Conservation (phyloP, 176 grass and related monocot genomes). For the Elymus sibiricus region DNA sequence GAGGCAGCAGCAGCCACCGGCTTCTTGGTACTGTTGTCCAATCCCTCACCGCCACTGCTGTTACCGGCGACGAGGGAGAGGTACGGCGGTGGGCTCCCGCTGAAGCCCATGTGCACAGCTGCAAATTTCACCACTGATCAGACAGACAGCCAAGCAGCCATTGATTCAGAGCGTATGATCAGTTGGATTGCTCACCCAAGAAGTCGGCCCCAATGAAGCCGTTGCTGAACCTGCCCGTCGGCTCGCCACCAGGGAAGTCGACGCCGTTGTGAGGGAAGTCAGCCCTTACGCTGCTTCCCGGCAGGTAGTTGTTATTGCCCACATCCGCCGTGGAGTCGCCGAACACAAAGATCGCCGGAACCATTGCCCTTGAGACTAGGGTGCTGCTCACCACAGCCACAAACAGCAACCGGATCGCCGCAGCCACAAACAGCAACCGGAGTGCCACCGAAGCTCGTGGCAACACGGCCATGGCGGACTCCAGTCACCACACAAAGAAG, state of each 20-base stretch:
- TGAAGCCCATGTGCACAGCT: conserved; percentile 58
- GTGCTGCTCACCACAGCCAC: not conserved
- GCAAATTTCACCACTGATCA: not conserved
- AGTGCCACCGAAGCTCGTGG: not conserved
- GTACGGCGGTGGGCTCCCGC: conserved; percentile 58
- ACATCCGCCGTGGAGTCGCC: conserved; percentile 74
- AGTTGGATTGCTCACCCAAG: conserved; percentile 32
- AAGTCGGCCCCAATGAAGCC: conserved; percentile 59
- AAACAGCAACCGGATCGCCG: not conserved
- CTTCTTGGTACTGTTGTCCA: not conserved
- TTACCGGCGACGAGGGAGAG: conserved; percentile 30
- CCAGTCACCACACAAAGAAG: too few relatives aligned
- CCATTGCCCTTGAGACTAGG: not conserved
- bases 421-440: conserved; percentile 1
- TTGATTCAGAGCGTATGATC: not conserved
- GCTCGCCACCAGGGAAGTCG: conserved; percentile 53
- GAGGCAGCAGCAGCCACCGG: conserved; percentile 13
- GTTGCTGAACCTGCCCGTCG: conserved; percentile 81
- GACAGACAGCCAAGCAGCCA: not conserved
- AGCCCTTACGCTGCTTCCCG: conserved; percentile 27
- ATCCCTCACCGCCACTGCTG: not conserved
- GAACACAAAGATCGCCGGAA: conserved; percentile 68
- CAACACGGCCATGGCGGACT: conserved; percentile 15
- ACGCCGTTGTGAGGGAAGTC: conserved; percentile 77
- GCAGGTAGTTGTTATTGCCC: conserved; percentile 63